Evolutionary conservation across 2,329 filamentous ascomycete genomes (phyloP), one percentile per base, ranked within the genome.

Genomic region (Hirsutella minnesotensis): DNA sequence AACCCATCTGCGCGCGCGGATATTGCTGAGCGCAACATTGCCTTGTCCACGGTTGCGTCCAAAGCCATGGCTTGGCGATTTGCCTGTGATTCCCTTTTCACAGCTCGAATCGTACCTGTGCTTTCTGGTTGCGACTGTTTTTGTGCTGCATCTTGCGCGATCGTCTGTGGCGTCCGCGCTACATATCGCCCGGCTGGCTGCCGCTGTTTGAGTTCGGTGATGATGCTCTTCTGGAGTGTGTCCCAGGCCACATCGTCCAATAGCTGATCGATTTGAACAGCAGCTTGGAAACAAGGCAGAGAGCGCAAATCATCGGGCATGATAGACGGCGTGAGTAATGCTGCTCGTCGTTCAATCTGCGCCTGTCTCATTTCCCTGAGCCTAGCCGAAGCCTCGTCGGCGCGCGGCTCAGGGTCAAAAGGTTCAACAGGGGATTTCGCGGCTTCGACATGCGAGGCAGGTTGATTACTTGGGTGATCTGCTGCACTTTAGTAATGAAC

Each of bases 201-300:
- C 24, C 7, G 12, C 24, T 27, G 24, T 7, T 27, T 7, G 7
- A 27, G 7, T 27, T 27, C 24, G 19, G 73, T 71, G 29, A 85
- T 60, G 13, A 90, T 66, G 46, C 79, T 77, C 39, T 79, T 77
- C 51, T 79, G 77, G 30, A 89, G 66, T 41, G 81, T 63, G 40
- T 76, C 72, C 85, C 84, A 90, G 3, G 79, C 76, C 43, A 69
- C 66, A 46, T 87, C 81, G 49, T 76, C 79, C 51, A 90, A 65
- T 18, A 80, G 79, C 20, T 75, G 70, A 9, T 75, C 74, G 31
- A 86, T 82, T 48, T 85, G 77, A 38, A 84, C 72, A 24, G 85
- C 80, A 31, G 81, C 82, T 54, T 82, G 77, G 58, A 87, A 90
- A 1, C 83, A 79, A 31, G 38, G 83, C 73, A 60, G 87, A 84